A percentile compares a stretch with the other conserved stretches of the same genome.
phyloP scores from a whole-genome alignment of 2,329 filamentous ascomycete genomes.

The Bipolaris bicolor region DNA sequence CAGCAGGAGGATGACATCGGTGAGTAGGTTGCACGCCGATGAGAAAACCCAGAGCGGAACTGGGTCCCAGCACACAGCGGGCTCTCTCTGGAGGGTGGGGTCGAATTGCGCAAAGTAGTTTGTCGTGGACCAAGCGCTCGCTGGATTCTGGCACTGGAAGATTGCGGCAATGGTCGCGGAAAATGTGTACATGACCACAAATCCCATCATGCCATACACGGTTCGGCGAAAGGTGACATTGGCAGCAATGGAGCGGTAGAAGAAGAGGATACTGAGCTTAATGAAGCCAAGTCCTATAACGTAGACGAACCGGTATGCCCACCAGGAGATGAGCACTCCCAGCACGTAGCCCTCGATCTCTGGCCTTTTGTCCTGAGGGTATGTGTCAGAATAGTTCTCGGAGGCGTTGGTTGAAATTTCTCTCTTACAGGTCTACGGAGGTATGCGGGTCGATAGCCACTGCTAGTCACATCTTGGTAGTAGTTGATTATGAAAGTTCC shows the following conservation, averaged over 20 bases:
- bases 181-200: slow-evolving; percentile 42
- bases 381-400: slow-evolving; percentile 12
- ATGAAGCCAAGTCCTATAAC: slow-evolving; percentile 40
- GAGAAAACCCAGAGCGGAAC: slow-evolving; percentile 45
- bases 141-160: slow-evolving; percentile 44
- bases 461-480: slow-evolving; percentile 42
- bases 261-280: slow-evolving; percentile 43
- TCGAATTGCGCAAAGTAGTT: slow-evolving; percentile 42
- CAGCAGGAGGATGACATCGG: slow-evolving; percentile 53
- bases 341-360: slow-evolving; percentile 29
- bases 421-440: slow-evolving; percentile 36
- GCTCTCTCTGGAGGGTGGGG: slow-evolving; percentile 23
- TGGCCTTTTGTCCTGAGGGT: slow-evolving; percentile 36
- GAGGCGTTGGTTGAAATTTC: neutral
- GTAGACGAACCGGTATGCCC: slow-evolving; percentile 43
- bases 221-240: slow-evolving; percentile 39
- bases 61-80: slow-evolving; percentile 41
- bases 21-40: slow-evolving; percentile 50
- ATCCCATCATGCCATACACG: slow-evolving; percentile 37
- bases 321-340: slow-evolving; percentile 44
- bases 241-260: slow-evolving; percentile 47
- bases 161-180: slow-evolving; percentile 34
- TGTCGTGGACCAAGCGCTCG: slow-evolving; percentile 35
- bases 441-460: slow-evolving; percentile 30
- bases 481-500: slow-evolving; percentile 46